Base-by-base conservation (phyloP, 306 rosid genomes). In the Lupinus albus region DNA sequence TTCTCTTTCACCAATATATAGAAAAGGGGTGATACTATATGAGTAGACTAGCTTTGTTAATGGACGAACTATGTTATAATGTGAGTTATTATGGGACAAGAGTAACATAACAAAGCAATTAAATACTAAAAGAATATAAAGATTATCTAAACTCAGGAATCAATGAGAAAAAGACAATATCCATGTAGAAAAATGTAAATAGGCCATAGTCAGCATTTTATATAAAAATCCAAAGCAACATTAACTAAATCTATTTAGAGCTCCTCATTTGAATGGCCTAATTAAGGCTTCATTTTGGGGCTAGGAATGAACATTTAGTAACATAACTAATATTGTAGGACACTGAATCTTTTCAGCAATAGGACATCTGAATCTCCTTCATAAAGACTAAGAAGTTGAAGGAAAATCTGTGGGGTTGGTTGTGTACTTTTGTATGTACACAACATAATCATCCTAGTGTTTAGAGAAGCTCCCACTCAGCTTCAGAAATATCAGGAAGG, bases 391-490 rank as follows among this genome's bases (percentile, higher is more conserved):
- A 54, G 52, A 71, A 51, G 72, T 73, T 53, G 63, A 52, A 71
- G 64, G 36, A 64, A 39, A 49, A 46, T 38, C 3, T 25, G 39
- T 4, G 15, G 20, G 32, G 55, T 44, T 38, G 63, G 64, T 58
- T 56, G 71, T 69, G 69, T 66, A 83, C 68, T 58, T 56, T 62
- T 63, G 69, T 66, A 83, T 71, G 52, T 76, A 74, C 86, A 81
- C 52, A 61, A 33, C 71, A 75, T 18, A 8, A 11, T 72, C 64
- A 75, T 52, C 7, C 32, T 12, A 42, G 18, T 17, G 20, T 39
- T 81, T 81, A 86, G 59, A 93, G 87, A 79, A 93, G 80, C 83
- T 90, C 97, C 99, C 99, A 93, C 33, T 88, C 98, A 8, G 76
- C 59, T 78, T 87, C 96, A 38, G 76, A 68, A 48, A 67, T 33